phyloP scores from a whole-genome alignment of 495 filamentous ascomycete genomes.

The Tricharina praecox region DNA sequence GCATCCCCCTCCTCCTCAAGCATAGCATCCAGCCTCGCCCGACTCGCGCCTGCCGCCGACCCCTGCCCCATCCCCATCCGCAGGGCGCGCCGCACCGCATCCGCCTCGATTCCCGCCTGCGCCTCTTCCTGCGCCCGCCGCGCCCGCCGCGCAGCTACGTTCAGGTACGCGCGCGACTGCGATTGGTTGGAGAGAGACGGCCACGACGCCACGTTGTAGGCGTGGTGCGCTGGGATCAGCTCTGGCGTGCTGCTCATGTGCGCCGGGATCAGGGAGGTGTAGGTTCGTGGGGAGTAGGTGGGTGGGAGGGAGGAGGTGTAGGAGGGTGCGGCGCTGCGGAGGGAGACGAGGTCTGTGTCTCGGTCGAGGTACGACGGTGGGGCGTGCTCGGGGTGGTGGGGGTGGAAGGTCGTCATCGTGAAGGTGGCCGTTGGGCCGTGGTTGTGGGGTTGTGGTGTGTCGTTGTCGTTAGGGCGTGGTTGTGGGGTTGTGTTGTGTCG shows the following conservation, averaged over 20 bases:
- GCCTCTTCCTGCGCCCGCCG: slow-evolving; percentile 24
- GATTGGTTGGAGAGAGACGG: slow-evolving; percentile 12
- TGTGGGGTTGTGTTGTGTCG: too few species aligned
- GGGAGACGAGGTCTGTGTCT: slow-evolving; percentile 13
- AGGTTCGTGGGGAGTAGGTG: slow-evolving; percentile 9
- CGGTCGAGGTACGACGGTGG: slow-evolving; percentile 7
- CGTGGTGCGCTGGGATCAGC: slow-evolving; percentile 8
- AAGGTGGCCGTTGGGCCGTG: too few species aligned
- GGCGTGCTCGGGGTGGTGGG: slow-evolving; percentile 1
- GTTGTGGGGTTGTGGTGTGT: too few species aligned
- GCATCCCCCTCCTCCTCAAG: neutral
- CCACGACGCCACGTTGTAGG: slow-evolving; percentile 15
- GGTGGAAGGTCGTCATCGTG: too few species aligned
- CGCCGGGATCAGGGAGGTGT: slow-evolving; percentile 13
- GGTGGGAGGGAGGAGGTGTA: slow-evolving; percentile 20
- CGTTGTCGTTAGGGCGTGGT: too few species aligned
- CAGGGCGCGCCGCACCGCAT: slow-evolving; percentile 20
- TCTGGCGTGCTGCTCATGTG: slow-evolving; percentile 7
- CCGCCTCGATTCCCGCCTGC: slow-evolving; percentile 29
- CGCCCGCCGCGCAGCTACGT: slow-evolving; percentile 18
- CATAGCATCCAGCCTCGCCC: neutral
- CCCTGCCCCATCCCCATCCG: neutral
- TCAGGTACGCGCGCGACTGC: slow-evolving; percentile 20
- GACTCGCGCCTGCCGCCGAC: neutral
- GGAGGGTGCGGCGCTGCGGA: slow-evolving; percentile 18